Percentiles rank a stretch among this genome's conserved stretches.
Conservation (phyloP, 768 basidiomycete genomes). For the Hericium erinaceus region DNA sequence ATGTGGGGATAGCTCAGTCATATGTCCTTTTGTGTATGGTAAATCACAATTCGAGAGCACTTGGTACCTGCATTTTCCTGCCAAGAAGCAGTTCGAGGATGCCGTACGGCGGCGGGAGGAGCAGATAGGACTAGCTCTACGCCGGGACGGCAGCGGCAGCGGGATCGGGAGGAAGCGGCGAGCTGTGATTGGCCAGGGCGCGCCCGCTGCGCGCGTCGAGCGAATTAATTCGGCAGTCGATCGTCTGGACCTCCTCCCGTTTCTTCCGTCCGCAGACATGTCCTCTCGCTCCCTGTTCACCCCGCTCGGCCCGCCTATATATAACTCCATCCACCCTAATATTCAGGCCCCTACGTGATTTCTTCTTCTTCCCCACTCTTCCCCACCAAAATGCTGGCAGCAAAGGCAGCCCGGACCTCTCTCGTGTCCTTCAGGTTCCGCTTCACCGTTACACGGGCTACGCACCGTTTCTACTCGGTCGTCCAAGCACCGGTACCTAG, state of each 20-base stretch:
- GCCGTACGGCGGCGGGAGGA: neutral
- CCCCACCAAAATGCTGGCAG: slow-evolving; percentile 9
- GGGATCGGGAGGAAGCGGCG: neutral
- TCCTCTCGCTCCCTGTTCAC: neutral
- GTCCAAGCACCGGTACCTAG: slow-evolving; percentile 21
- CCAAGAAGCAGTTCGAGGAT: neutral
- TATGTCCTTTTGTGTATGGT: no score
- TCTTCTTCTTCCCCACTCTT: slow-evolving; percentile 3
- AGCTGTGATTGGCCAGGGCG: neutral
- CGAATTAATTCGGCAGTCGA: neutral
- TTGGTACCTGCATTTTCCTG: neutral
- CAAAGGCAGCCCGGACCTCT: slow-evolving; percentile 2
- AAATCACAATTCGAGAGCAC: neutral
- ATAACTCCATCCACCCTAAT: neutral
- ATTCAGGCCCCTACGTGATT: neutral
- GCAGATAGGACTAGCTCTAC: neutral
- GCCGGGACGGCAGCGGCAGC: neutral
- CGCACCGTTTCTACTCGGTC: slow-evolving; percentile 16
- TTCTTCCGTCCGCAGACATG: neutral
- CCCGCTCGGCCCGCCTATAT: neutral
- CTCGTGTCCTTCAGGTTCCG: slow-evolving; percentile 8
- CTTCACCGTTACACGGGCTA: slow-evolving; percentile 10
- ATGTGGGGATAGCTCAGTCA: no score
- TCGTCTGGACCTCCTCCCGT: neutral
- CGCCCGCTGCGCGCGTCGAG: neutral